Percentiles rank a stretch among this genome's conserved stretches.
These are phyloP conservation scores for Elasticomyces elasticus DNA, from an alignment of 495 filamentous ascomycete genomes.

Conservation along the genomic window DNA sequence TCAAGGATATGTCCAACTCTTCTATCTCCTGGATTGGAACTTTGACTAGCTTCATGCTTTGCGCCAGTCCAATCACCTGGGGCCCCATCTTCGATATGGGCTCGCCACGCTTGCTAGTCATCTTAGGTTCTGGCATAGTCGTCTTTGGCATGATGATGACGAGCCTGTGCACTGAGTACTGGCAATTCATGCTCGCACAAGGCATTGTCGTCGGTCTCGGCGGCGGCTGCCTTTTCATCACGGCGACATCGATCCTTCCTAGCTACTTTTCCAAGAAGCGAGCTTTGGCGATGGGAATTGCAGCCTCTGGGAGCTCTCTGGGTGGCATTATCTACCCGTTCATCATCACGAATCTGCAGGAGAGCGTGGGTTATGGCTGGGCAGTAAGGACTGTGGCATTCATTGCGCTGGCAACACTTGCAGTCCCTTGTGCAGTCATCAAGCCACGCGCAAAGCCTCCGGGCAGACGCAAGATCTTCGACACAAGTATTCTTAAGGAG, in stretches of 20 bases:
- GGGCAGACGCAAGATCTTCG: constrained; percentile 14
- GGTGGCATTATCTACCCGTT: constrained; percentile 72
- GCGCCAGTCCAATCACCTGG: constrained; percentile 50
- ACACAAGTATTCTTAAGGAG: constrained; percentile 20
- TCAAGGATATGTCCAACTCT: constrained; percentile 29
- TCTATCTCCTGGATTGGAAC: constrained; percentile 35
- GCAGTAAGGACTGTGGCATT: constrained; percentile 46
- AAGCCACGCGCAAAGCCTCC: constrained; percentile 47
- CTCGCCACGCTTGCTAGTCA: constrained; percentile 40
- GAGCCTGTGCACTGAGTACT: constrained; percentile 14
- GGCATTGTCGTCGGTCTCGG: constrained; percentile 16
- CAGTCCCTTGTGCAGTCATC: constrained; percentile 2
- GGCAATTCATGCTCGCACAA: constrained; percentile 16
- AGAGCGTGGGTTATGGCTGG: constrained; percentile 55
- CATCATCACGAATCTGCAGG: constrained; percentile 61
- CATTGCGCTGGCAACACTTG: constrained; percentile 30
- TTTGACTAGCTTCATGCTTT: constrained; percentile 26
- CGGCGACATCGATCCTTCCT: constrained; percentile 36
- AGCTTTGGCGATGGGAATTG: constrained; percentile 43
- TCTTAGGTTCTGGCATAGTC: constrained; percentile 6
- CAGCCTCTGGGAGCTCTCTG: constrained; percentile 34
- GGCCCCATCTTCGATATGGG: constrained; percentile 46
- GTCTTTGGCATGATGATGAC: constrained; percentile 20
- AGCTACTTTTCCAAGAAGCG: constrained; percentile 36
- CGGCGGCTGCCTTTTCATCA: constrained; percentile 8